A percentile compares a stretch with the other conserved stretches of the same genome.
Conservation (phyloP, 1,139 yeast genomes). For the Saccharomycopsis phalli region DNA sequence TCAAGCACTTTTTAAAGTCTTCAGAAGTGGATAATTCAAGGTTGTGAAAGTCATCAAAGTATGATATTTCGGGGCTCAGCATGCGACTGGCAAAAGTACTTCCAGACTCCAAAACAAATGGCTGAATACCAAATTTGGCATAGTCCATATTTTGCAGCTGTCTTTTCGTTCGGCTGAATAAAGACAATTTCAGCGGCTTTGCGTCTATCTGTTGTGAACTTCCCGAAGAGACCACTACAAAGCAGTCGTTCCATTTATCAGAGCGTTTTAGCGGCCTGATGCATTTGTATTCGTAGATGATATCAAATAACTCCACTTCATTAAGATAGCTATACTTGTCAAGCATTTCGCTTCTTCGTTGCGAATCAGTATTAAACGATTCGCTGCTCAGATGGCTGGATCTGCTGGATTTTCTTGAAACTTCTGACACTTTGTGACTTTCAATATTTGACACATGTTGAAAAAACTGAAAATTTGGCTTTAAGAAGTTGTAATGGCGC, state of each 20-base stretch:
- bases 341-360: background rate
- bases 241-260: conserved; percentile 11
- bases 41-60: conserved; percentile 2
- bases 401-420: background rate
- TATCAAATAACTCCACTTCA: conserved; percentile 13
- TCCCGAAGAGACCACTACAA: conserved; percentile 8
- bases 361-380: background rate
- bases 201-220: background rate
- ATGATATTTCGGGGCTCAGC: background rate
- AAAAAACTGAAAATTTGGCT: conserved; percentile 8
- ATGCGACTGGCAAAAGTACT: background rate
- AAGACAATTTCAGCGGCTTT: background rate
- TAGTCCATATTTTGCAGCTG: background rate
- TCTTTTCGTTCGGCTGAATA: background rate
- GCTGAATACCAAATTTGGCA: background rate
- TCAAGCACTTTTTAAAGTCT: conserved; percentile 1
- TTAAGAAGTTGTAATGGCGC: conserved; percentile 4
- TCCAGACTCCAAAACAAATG: background rate
- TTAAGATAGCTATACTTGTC: conserved; percentile 1
- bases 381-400: background rate
- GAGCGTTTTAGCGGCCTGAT: conserved; percentile 7
- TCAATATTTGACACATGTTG: background rate
- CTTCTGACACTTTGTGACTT: background rate
- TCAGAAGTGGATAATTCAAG: conserved; percentile 5
- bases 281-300: conserved; percentile 15